Conservation (phyloP, 164 flowering plant genomes). For the Annona squamosa region DNA sequence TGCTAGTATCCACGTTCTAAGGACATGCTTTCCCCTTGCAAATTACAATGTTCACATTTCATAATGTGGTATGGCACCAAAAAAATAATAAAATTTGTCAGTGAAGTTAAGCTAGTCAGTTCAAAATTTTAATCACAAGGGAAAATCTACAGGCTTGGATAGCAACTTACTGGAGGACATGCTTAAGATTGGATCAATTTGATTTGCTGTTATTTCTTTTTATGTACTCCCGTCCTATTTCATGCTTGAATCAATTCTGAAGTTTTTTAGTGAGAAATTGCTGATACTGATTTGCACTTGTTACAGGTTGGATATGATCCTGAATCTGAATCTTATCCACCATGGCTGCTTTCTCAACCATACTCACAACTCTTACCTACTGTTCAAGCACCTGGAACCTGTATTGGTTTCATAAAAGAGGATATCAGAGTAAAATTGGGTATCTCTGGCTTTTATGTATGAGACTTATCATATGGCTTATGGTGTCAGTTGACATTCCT, state of each 20-base stretch:
- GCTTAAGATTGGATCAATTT: not conserved
- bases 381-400: conserved; percentile 72
- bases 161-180: not conserved
- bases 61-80: too few species aligned
- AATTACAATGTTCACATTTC: too few species aligned
- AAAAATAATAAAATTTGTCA: too few species aligned
- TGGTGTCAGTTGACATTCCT: not conserved
- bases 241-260: not conserved
- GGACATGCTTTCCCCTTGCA: too few species aligned
- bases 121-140: too few species aligned
- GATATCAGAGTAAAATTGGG: conserved; percentile 47
- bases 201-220: not conserved
- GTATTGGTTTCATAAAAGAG: conserved; percentile 55
- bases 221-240: not conserved
- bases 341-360: conserved; percentile 82
- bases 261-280: not conserved
- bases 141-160: too few species aligned
- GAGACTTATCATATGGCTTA: not conserved
- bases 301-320: conserved; percentile 95
- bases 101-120: too few species aligned
- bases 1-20: too few species aligned
- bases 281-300: conserved; percentile 3
- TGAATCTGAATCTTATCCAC: conserved; percentile 69
- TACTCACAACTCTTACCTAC: conserved; percentile 65
- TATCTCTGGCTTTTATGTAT: conserved; percentile 19